phyloP scores from a whole-genome alignment of 2,329 filamentous ascomycete genomes.

The Bipolaris oryzae region DNA sequence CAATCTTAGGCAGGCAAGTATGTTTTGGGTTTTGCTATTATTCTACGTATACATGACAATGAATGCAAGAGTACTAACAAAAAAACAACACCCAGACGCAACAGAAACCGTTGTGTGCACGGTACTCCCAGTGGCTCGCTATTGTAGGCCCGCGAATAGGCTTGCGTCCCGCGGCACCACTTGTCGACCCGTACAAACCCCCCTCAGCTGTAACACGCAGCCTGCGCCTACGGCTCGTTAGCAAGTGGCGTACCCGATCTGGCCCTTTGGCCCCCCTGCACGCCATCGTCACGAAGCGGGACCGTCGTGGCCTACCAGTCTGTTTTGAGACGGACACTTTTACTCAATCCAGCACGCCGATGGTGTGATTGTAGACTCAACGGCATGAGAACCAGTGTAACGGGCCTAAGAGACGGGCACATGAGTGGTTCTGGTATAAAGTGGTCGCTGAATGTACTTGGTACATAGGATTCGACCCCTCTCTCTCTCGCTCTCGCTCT shows the following conservation, averaged over 20 bases:
- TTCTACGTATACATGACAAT: background rate
- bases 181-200: constrained; percentile 18
- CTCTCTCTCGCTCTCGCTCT: constrained; percentile 15
- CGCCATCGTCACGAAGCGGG: constrained; percentile 12
- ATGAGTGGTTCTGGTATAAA: constrained; percentile 23
- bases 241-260: constrained; percentile 18
- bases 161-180: constrained; percentile 25
- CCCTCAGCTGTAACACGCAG: constrained; percentile 25
- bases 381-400: constrained; percentile 29
- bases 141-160: constrained; percentile 23
- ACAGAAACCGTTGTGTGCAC: constrained; percentile 24
- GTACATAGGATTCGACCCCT: constrained; percentile 19
- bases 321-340: constrained; percentile 12
- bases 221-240: constrained; percentile 26
- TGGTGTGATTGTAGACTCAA: constrained; percentile 22
- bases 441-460: constrained; percentile 17
- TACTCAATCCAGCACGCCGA: constrained; percentile 7
- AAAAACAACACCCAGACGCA: constrained; percentile 18
- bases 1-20: background rate
- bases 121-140: constrained; percentile 28
- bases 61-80: constrained; percentile 6
- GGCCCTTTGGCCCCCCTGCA: constrained; percentile 24
- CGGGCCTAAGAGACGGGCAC: constrained; percentile 17
- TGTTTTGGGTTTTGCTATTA: background rate
- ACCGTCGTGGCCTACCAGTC: constrained; percentile 13